Base-by-base conservation (phyloP, 371 early-diverging fungal genomes). In the Entomophthora muscae region DNA sequence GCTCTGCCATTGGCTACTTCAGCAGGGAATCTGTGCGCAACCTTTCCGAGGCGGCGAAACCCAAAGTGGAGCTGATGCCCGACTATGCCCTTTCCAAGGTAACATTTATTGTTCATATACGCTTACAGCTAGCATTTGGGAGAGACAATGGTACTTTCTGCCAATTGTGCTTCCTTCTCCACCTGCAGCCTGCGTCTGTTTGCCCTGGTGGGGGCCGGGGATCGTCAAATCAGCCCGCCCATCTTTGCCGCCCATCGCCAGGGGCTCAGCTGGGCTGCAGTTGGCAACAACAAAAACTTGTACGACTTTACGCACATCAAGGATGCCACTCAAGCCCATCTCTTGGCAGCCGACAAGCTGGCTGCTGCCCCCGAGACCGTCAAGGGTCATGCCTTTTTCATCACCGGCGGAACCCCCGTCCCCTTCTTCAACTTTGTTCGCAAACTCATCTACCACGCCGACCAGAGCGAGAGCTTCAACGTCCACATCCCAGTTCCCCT, bases 301-400 rank as follows among this genome's bases (percentile, higher is more conserved):
- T 87, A 90, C 75, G 95, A 94, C 69, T 91, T 84, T 71, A 94
- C 95, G 3, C 92, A 91, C 69, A 94, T 95, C 26, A 91, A 85
- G 66, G 94, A 95, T 64, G 84, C 88, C 12, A 90, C 93, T 2
- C 81, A 90, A 58, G 92, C 92, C 10, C 96, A 93, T 67, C 71
- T 93, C 1, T 75, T 92, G 61, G 93, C 93, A 13, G 89, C 86
- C 0, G 84, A 93, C 57, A 85, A 83, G 67, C 71, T 93, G 31
- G 66, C 74, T 5, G 72, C 72, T 22, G 65, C 71, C 23, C 42
- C 42, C 17, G 5, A 5, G 5, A 57, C 65, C 22, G 69, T 71
- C 52, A 71, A 65, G 29, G 80, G 82, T 26, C 71, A 79, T 71
- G 81, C 84, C 7, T 95, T 90, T 73, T 84, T 86, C 65, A 82